Evolutionary conservation across 2,329 filamentous ascomycete genomes (phyloP).

Genomic region (Drechslerella coelobrocha): DNA sequence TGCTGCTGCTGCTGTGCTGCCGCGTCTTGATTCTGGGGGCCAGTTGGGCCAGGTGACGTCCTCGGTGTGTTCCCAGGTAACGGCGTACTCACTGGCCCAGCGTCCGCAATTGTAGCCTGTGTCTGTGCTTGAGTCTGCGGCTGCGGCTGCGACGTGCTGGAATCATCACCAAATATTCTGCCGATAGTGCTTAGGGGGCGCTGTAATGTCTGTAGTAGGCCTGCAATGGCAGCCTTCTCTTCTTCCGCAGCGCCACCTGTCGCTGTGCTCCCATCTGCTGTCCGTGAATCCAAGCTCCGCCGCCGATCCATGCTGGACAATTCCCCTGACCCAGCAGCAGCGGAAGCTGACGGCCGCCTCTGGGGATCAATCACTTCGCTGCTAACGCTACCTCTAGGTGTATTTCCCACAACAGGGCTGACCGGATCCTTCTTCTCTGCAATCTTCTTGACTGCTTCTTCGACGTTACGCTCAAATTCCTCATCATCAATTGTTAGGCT

Average conservation of each 20-base stretch:
- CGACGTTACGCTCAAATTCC: slow-evolving; percentile 95
- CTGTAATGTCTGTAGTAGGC: slow-evolving; percentile 87
- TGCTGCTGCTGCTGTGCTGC: slow-evolving; percentile 48
- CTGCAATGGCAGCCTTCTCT: slow-evolving; percentile 80
- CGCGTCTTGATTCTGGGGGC: slow-evolving; percentile 52
- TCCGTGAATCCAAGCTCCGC: slow-evolving; percentile 59
- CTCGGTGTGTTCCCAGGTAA: slow-evolving; percentile 62
- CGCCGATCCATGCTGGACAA: slow-evolving; percentile 62
- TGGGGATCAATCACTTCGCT: slow-evolving; percentile 54
- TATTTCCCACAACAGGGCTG: slow-evolving; percentile 34
- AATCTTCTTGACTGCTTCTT: slow-evolving; percentile 92
- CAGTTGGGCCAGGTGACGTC: slow-evolving; percentile 60
- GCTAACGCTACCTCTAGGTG: slow-evolving; percentile 21
- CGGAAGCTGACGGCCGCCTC: slow-evolving; percentile 58
- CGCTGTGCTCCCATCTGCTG: slow-evolving; percentile 63
- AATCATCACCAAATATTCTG: slow-evolving; percentile 84
- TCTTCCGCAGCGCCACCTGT: slow-evolving; percentile 60
- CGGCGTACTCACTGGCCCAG: slow-evolving; percentile 60
- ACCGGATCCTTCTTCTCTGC: slow-evolving; percentile 64
- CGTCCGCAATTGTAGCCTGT: slow-evolving; percentile 53
- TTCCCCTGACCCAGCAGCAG: slow-evolving; percentile 53
- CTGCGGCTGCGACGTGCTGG: slow-evolving; percentile 56
- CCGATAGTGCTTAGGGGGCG: slow-evolving; percentile 89
- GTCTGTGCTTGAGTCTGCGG: slow-evolving; percentile 52
- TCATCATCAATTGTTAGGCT: slow-evolving; percentile 91